Evolutionary conservation across 2,329 filamentous ascomycete genomes (phyloP).

Genomic region (Scedosporium aurantiacum): DNA sequence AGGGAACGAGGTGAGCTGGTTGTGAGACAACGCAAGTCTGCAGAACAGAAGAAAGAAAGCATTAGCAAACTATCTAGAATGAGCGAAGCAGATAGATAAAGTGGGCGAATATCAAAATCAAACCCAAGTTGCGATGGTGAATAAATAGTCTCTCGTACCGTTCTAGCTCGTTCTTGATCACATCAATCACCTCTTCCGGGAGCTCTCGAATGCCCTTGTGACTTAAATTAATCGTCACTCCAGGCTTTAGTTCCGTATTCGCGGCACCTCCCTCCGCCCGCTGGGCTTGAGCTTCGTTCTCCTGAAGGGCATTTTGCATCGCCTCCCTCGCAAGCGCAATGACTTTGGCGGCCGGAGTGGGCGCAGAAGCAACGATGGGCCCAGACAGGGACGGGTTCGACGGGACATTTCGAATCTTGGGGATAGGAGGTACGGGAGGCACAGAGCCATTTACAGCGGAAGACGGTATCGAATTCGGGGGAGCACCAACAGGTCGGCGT

Average conservation of each 20-base stretch:
- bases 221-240: conserved; percentile 69
- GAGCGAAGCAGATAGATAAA: not conserved
- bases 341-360: conserved; percentile 36
- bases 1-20: conserved; percentile 60
- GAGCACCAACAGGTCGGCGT: conserved; percentile 23
- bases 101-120: not conserved
- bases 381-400: conserved; percentile 34
- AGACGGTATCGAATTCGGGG: conserved; percentile 28
- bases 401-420: conserved; percentile 34
- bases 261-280: conserved; percentile 32
- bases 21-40: conserved; percentile 73
- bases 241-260: conserved; percentile 44
- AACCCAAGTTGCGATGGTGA: not conserved
- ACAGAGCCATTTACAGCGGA: conserved; percentile 3
- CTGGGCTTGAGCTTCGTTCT: conserved; percentile 48
- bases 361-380: conserved; percentile 41
- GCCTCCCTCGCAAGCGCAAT: conserved; percentile 54
- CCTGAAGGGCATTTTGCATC: conserved; percentile 55
- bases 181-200: conserved; percentile 62
- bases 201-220: conserved; percentile 61
- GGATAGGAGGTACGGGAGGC: conserved; percentile 34
- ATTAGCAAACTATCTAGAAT: not conserved
- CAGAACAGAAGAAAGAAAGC: conserved; percentile 2
- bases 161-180: conserved; percentile 64
- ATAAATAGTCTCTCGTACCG: conserved; percentile 36